These are phyloP conservation scores for Leucaena leucocephala DNA, from an alignment of 306 rosid species.

Conservation along the genomic window DNA sequence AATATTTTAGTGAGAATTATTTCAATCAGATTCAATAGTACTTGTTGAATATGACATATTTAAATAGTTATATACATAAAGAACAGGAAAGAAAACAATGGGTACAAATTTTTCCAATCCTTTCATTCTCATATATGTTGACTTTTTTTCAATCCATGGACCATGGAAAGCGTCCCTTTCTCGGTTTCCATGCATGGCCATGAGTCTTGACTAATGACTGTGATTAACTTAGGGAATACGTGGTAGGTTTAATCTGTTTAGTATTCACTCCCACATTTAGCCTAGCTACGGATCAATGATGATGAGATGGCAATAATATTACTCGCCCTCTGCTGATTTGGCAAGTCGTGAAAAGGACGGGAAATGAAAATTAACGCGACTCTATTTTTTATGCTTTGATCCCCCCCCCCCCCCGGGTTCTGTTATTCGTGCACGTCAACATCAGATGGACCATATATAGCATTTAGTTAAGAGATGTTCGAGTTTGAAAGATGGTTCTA, in stretches of 20 bases:
- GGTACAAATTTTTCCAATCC: not conserved
- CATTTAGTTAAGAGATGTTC: not conserved
- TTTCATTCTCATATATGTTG: not conserved
- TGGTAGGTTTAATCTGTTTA: not conserved
- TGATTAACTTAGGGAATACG: not conserved
- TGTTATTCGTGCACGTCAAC: not conserved
- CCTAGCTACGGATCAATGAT: not conserved
- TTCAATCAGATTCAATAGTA: no score
- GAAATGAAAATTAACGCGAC: not conserved
- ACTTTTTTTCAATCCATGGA: not conserved
- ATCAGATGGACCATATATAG: not conserved
- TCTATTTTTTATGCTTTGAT: no score
- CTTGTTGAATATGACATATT: no score
- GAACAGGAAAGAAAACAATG: not conserved
- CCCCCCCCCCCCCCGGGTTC: not conserved
- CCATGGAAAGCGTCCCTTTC: slow-evolving; percentile 41
- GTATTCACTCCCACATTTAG: not conserved
- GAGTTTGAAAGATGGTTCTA: not conserved
- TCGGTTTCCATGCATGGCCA: slow-evolving; percentile 28
- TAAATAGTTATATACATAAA: no score
- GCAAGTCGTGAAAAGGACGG: not conserved
- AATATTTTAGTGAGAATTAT: no score
- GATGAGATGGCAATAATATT: no score
- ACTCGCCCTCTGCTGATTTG: not conserved
- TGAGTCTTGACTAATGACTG: not conserved